These are phyloP conservation scores for Erodium maritimum DNA, from an alignment of 345 rosid genomes.

Conservation along the genomic window DNA sequence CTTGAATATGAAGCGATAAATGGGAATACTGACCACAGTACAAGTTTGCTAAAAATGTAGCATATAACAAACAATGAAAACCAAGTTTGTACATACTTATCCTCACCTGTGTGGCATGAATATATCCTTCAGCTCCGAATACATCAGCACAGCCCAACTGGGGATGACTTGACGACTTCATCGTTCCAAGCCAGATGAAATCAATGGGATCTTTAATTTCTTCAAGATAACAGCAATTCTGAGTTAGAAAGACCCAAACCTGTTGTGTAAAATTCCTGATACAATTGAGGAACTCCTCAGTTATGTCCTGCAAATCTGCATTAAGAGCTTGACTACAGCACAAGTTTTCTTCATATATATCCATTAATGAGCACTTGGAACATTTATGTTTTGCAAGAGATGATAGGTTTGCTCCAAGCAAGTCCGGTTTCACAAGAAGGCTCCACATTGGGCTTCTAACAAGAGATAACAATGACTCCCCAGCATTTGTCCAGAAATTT, in stretches of 20 bases:
- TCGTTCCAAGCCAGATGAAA: slow-evolving; percentile 24
- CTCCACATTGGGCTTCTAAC: slow-evolving; percentile 24
- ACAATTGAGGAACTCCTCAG: slow-evolving; percentile 31
- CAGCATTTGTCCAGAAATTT: slow-evolving; percentile 54
- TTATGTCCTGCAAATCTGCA: slow-evolving; percentile 21
- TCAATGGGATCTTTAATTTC: slow-evolving; percentile 28
- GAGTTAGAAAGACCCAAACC: slow-evolving; percentile 40
- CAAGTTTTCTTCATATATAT: slow-evolving; percentile 9
- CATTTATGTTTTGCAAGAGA: slow-evolving; percentile 20
- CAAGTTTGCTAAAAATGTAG: too few relatives aligned
- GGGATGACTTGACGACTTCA: background rate
- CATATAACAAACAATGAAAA: too few relatives aligned
- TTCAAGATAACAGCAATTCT: slow-evolving; percentile 30
- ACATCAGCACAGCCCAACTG: too few relatives aligned
- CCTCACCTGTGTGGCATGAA: too few relatives aligned
- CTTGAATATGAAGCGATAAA: too few relatives aligned
- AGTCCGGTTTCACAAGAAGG: slow-evolving; percentile 8
- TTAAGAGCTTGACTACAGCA: slow-evolving; percentile 5
- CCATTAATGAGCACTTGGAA: slow-evolving; percentile 33
- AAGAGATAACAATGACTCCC: slow-evolving; percentile 47
- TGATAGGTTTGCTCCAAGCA: slow-evolving; percentile 5
- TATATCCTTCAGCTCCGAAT: too few relatives aligned
- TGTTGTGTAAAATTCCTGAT: slow-evolving; percentile 16
- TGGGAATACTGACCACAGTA: too few relatives aligned
- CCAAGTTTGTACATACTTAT: too few relatives aligned